Evolutionary conservation across 331 rosid species (phyloP).

Genomic region (Erythrophleum ivorense): DNA sequence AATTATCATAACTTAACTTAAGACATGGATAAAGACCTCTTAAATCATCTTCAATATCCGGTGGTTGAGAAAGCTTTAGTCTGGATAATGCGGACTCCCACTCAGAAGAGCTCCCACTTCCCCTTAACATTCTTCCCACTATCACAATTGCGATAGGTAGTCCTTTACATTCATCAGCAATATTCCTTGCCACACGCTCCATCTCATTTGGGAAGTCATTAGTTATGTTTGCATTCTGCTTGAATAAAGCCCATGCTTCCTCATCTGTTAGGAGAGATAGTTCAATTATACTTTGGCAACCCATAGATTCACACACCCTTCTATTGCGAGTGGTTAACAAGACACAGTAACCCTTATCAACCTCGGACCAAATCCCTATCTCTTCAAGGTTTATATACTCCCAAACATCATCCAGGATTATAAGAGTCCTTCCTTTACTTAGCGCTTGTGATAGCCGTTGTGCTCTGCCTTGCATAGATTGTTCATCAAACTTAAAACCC

Average conservation of each 20-base stretch:
- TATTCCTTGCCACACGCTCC: background rate
- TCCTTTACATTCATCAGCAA: constrained; percentile 35
- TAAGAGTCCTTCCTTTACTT: background rate
- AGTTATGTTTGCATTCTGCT: background rate
- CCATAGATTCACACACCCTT: background rate
- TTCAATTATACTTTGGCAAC: background rate
- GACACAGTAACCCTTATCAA: background rate
- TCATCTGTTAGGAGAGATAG: background rate
- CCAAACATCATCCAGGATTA: constrained; percentile 36
- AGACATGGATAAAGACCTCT: constrained; percentile 3
- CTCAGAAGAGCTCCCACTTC: background rate
- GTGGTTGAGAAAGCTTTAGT: background rate
- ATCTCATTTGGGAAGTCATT: constrained; percentile 8
- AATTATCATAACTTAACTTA: constrained; percentile 20
- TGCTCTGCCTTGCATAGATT: background rate
- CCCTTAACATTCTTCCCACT: constrained; percentile 27
- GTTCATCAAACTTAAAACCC: background rate
- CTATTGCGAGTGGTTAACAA: constrained; percentile 15
- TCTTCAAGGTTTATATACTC: background rate
- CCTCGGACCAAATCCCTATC: background rate
- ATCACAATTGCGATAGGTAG: constrained; percentile 38
- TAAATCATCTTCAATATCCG: constrained; percentile 4
- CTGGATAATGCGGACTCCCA: constrained; percentile 29
- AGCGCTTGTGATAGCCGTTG: background rate
- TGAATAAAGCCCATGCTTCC: constrained; percentile 35